Evolutionary conservation across 2,329 filamentous ascomycete genomes (phyloP), one percentile per base, ranked within the genome.

Genomic region (Xylariales sp.): DNA sequence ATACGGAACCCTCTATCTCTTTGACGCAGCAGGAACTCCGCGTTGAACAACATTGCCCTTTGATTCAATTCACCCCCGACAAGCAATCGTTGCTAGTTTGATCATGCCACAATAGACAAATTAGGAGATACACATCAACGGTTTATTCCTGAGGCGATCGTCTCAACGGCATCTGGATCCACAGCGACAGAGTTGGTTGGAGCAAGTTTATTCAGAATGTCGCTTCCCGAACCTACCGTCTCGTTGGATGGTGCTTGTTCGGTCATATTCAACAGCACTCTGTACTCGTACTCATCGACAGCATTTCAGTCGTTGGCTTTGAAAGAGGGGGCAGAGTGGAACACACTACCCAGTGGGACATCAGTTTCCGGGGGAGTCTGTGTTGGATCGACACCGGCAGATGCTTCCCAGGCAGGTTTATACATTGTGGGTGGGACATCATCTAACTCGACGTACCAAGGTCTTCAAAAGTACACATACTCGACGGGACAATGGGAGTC

Each of bases 381-480:
- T 61, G 84, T 95, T 16, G 81, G 81, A 39, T 81, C 81, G 25
- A 76, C 72, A 17, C 72, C 82, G 16, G 72, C 72, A 15, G 72
- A 85, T 45, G 56, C 71, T 14, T 65, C 69, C 28, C 64, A 76
- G 36, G 72, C 83, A 5, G 84, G 75, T 18, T 71, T 96, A 20
- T 95, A 84, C 56, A 74, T 96, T 32, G 79, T 97, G 25, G 91
- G 91, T 50, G 91, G 91, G 33, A 75, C 70, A 29, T 67, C 71
- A 18, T 59, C 56, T 41, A 63, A 70, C 13, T 56, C 65, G 1
- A 64, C 67, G 33, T 94, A 93, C 55, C 65, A 76, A 8, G 91
- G 91, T 10, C 60, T 97, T 37, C 90, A 95, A 61, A 78, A 74
- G 51, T 81, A 65, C 48, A 74, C 67, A 1, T 81, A 75, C 42